Conservation (phyloP, 257 asterid genomes). For the Ilex asprella region DNA sequence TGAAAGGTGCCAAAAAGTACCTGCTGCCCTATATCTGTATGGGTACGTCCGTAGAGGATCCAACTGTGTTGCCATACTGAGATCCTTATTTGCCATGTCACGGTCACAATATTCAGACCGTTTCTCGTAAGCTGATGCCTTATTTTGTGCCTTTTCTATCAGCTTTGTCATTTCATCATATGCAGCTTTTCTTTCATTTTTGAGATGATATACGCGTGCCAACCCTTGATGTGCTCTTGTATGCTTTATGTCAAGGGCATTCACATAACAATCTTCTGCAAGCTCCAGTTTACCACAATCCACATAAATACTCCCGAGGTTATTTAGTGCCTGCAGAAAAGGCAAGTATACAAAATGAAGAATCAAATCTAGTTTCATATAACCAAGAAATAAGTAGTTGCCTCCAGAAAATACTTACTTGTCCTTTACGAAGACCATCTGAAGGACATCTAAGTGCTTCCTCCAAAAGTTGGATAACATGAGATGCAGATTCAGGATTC, state of each 20-base stretch:
- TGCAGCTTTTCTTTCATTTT: slow-evolving; percentile 34
- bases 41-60: slow-evolving; percentile 48
- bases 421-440: slow-evolving; percentile 55
- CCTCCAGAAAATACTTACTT: slow-evolving; percentile 20
- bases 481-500: slow-evolving; percentile 38
- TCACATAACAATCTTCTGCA: slow-evolving; percentile 39
- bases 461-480: slow-evolving; percentile 38
- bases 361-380: neutral
- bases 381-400: slow-evolving; percentile 1
- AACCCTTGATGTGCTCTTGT: slow-evolving; percentile 54
- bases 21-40: slow-evolving; percentile 50
- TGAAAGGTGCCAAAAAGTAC: slow-evolving; percentile 11
- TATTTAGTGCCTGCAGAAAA: slow-evolving; percentile 37
- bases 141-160: slow-evolving; percentile 42
- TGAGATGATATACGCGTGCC: slow-evolving; percentile 44
- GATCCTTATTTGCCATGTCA: slow-evolving; percentile 41
- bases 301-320: slow-evolving; percentile 43
- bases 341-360: neutral
- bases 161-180: slow-evolving; percentile 48
- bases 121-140: slow-evolving; percentile 49
- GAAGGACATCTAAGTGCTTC: slow-evolving; percentile 50
- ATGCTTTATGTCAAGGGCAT: slow-evolving; percentile 44
- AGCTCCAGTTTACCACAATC: slow-evolving; percentile 44
- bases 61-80: slow-evolving; percentile 35
- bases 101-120: slow-evolving; percentile 48